Evolutionary conservation across 352 stramenopile species (phyloP), one percentile per base, ranked within the genome.

Genomic region (Globisporangium middletonii): DNA sequence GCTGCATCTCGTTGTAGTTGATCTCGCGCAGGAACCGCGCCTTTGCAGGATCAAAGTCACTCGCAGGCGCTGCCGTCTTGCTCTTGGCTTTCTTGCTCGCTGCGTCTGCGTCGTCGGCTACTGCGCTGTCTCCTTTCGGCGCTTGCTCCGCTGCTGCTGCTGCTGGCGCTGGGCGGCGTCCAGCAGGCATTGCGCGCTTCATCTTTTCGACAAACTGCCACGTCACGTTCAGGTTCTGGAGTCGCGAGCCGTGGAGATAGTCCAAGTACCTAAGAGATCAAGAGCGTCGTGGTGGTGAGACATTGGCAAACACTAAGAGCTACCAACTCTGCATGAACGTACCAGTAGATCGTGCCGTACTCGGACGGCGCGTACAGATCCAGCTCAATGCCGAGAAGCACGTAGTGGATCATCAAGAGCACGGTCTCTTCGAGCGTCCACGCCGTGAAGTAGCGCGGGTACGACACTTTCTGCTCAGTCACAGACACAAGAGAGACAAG

Each of bases 171-270:
- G 33, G 33, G 4, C 33, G 42, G 51, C 15, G 26, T 42, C 35
- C 18, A 16, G 38, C 27, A 0, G 63, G 73, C 68, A 81, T 72
- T n/a, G 91, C 73, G 57, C 87, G 67, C 27, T 84, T 85, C 75
- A 94, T 77, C 52, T 89, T 89, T 50, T 94, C 76, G 3, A 94
- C 69, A 58, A 94, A 92, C 35, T 71, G 74, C 80, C 84, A 91
- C 46, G 82, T 89, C 30, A 88, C 71, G 4, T 75, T 88, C 23
- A 94, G 60, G 53, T 92, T 94, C 55, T 94, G 84, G 6, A 94
- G 72, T 9, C 84, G 80, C 33, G 82, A 86, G n/a, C 84, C 82
- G 47, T 85, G 68, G 57, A 95, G 67, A 59, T 91, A 95, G 69
- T 95, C 86, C 42, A 93, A 54, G 58, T 95, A 95, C 75, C 77